Base-by-base conservation (phyloP, 306 rosid genomes). In the Rosa persica region DNA sequence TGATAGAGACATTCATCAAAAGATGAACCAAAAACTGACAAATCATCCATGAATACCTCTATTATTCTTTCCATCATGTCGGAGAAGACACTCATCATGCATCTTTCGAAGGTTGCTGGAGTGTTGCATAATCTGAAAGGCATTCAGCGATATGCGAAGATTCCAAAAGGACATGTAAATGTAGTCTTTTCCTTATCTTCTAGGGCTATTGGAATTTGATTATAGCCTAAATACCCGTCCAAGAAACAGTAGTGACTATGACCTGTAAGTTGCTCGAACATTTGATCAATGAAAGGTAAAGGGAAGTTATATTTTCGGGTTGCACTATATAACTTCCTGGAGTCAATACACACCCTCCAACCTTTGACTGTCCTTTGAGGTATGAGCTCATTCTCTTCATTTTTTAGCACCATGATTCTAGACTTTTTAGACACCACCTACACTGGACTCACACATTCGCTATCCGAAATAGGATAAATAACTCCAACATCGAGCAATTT, bases 161-260 rank as follows among this genome's bases (percentile, higher is more conserved):
- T 42, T 0, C 43, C 60, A 25, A 7, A 76, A 27, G 72, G 36
- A 12, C 44, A 76, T 0, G 60, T 64, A 6, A 76, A 76, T 16
- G 40, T 71, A 1, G 72, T 76, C 43, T 76, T 62, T n/a, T 76
- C 36, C 1, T 76, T 34, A 10, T 76, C 62, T 3, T 76, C 47
- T 8, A 30, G 79, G 0, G 62, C 48, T 5, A 76, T 74, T 0
- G 11, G 23, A 20, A 74, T 55, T 40, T 20, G 15, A 12, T 73
- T 51, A 5, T 73, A 73, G 1, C 69, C 42, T 4, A 36, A 57
- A 2, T 40, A 40, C 0, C 78, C 69, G 22, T 74, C 69, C 2
- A 58, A 12, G 1, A 74, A 55, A 3, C 20, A 58, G 6, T 74
- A 39, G 6, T 54, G 43, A 0, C 12, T 11, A 5, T 74, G 23